phyloP scores from a whole-genome alignment of 2,329 filamentous ascomycete genomes.

The Cytospora chrysosperma region DNA sequence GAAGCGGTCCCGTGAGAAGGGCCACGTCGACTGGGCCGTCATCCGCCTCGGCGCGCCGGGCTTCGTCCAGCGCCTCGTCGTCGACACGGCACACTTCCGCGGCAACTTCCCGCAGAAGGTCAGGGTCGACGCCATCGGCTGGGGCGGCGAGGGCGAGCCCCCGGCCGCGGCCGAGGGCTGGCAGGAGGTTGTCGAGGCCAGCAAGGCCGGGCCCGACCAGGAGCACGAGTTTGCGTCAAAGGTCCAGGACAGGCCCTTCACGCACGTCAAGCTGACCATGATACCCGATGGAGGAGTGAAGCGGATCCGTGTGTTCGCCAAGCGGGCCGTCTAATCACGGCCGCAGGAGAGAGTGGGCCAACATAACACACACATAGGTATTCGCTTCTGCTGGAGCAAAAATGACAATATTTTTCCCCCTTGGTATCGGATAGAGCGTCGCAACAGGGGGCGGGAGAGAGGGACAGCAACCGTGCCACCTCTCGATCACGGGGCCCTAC shows the following conservation, averaged over 20 bases:
- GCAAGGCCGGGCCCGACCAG: conserved; percentile 69
- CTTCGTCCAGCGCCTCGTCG: conserved; percentile 63
- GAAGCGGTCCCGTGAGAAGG: conserved; percentile 67
- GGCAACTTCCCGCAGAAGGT: conserved; percentile 82
- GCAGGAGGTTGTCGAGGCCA: conserved; percentile 64
- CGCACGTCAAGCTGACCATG: conserved; percentile 86
- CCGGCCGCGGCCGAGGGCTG: conserved; percentile 58
- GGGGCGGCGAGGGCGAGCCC: conserved; percentile 55
- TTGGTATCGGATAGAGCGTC: neutral
- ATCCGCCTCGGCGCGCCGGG: conserved; percentile 69
- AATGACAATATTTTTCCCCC: neutral
- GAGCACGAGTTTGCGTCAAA: conserved; percentile 65
- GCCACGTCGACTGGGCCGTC: conserved; percentile 79
- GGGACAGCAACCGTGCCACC: neutral
- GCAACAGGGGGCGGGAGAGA: neutral
- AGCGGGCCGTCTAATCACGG: conserved; percentile 42
- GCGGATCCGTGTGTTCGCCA: conserved; percentile 75
- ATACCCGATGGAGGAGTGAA: conserved; percentile 94
- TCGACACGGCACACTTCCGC: conserved; percentile 81
- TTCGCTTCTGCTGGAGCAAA: neutral
- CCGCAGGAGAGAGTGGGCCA: neutral
- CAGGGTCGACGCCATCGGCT: conserved; percentile 61
- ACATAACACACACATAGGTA: too few species aligned
- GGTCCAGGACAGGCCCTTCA: conserved; percentile 61
- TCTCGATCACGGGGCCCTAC: neutral